phyloP scores from a whole-genome alignment of 1,284 basidiomycete species.

The Rhodotorula sp. region DNA sequence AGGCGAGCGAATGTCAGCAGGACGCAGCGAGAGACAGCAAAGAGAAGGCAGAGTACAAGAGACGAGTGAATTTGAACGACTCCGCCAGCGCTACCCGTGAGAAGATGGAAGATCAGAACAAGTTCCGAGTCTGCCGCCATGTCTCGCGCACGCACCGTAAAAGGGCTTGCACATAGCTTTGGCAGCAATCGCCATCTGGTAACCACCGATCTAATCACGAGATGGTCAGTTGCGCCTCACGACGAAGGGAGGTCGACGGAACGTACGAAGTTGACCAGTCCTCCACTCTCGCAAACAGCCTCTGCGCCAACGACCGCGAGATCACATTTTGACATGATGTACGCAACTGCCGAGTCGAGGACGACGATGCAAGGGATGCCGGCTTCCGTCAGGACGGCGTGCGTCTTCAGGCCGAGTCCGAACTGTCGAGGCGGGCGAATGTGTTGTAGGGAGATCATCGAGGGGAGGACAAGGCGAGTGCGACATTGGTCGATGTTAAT shows the following conservation, averaged over 20 bases:
- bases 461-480: too few species aligned
- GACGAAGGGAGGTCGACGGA: too few species aligned
- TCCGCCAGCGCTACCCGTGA: slow-evolving; percentile 48
- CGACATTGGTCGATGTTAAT: too few species aligned
- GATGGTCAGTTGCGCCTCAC: too few species aligned
- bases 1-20: background rate
- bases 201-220: slow-evolving; percentile 64
- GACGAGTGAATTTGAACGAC: slow-evolving; percentile 88
- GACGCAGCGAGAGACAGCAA: too few species aligned
- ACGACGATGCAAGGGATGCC: slow-evolving; percentile 94
- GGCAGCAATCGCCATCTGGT: slow-evolving; percentile 94
- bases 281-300: slow-evolving; percentile 66
- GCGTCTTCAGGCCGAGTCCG: slow-evolving; percentile 73
- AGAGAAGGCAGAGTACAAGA: slow-evolving; percentile 54
- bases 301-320: slow-evolving; percentile 95
- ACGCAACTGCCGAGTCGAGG: slow-evolving; percentile 93
- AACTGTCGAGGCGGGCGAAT: slow-evolving; percentile 36
- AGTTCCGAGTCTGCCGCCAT: too few species aligned
- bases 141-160: slow-evolving; percentile 62
- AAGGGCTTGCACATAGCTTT: slow-evolving; percentile 93
- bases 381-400: slow-evolving; percentile 72
- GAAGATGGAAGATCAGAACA: slow-evolving; percentile 14
- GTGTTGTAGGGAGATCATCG: too few species aligned
- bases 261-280: slow-evolving; percentile 69
- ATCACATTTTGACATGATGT: slow-evolving; percentile 93